phyloP scores from a whole-genome alignment of 164 flowering plant species.

The Santalum album region DNA sequence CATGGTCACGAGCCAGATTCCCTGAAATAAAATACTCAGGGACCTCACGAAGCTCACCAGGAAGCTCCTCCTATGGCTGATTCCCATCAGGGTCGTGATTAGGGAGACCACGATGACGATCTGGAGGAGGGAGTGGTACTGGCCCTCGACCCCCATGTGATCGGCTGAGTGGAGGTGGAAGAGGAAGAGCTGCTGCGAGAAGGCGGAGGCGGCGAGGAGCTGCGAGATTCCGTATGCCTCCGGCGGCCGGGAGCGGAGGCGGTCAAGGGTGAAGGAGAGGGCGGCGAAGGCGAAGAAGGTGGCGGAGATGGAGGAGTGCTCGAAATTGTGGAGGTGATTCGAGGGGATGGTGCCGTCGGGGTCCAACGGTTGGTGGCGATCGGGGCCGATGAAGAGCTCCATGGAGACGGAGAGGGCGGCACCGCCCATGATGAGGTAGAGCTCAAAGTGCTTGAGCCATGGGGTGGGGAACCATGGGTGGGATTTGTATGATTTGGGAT shows the following conservation, averaged over 20 bases:
- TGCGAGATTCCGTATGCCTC: background rate
- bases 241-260: background rate
- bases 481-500: constrained; percentile 31
- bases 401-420: constrained; percentile 32
- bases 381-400: constrained; percentile 60
- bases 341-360: constrained; percentile 57
- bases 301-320: constrained; percentile 50
- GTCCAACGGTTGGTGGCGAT: constrained; percentile 51
- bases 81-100: background rate
- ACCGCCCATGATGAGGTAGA: constrained; percentile 34
- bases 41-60: background rate
- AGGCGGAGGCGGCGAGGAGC: constrained; percentile 1
- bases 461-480: constrained; percentile 52
- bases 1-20: background rate
- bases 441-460: constrained; percentile 37
- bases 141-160: constrained; percentile 33
- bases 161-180: constrained; percentile 50
- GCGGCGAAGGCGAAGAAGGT: constrained; percentile 36
- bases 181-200: constrained; percentile 19
- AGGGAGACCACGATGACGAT: constrained; percentile 25
- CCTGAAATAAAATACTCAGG: background rate
- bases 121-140: constrained; percentile 35
- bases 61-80: background rate
- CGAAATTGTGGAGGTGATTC: constrained; percentile 61
- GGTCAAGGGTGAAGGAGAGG: constrained; percentile 28